These are phyloP conservation scores for Hypoxylon cercidicola DNA, from an alignment of 495 filamentous ascomycete genomes.

Conservation along the genomic window DNA sequence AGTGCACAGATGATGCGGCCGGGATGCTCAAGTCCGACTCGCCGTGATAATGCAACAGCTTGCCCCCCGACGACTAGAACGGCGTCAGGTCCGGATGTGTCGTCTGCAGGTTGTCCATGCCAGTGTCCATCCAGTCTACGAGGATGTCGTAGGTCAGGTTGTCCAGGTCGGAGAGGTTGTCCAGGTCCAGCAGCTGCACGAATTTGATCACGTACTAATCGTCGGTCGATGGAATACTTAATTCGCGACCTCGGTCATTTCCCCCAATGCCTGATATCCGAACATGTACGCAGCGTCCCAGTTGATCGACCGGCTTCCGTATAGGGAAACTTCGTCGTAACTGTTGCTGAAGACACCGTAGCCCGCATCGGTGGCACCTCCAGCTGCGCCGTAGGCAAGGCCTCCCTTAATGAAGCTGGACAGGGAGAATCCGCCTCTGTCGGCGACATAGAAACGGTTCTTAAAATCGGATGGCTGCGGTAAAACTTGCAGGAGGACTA, in stretches of 20 bases:
- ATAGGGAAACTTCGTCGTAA: slow-evolving; percentile 47
- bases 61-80: slow-evolving; percentile 60
- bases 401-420: slow-evolving; percentile 40
- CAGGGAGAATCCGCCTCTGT: slow-evolving; percentile 40
- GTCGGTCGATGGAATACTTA: slow-evolving; percentile 49
- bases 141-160: slow-evolving; percentile 61
- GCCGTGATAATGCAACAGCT: slow-evolving; percentile 63
- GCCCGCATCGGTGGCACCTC: slow-evolving; percentile 57
- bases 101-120: slow-evolving; percentile 54
- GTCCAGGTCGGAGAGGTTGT: slow-evolving; percentile 50
- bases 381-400: slow-evolving; percentile 55
- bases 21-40: slow-evolving; percentile 60
- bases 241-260: slow-evolving; percentile 49
- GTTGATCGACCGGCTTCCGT: slow-evolving; percentile 57
- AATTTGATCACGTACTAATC: slow-evolving; percentile 50
- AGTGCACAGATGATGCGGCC: slow-evolving; percentile 55
- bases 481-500: slow-evolving; percentile 39
- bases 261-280: slow-evolving; percentile 48
- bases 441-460: slow-evolving; percentile 42
- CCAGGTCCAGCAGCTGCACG: slow-evolving; percentile 47
- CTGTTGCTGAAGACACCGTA: slow-evolving; percentile 55
- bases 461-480: slow-evolving; percentile 36
- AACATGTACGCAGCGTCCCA: slow-evolving; percentile 57
- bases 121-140: slow-evolving; percentile 53
- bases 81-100: slow-evolving; percentile 57